Conservation (phyloP, 176 grass and related monocot species). For the Chloris gayana region DNA sequence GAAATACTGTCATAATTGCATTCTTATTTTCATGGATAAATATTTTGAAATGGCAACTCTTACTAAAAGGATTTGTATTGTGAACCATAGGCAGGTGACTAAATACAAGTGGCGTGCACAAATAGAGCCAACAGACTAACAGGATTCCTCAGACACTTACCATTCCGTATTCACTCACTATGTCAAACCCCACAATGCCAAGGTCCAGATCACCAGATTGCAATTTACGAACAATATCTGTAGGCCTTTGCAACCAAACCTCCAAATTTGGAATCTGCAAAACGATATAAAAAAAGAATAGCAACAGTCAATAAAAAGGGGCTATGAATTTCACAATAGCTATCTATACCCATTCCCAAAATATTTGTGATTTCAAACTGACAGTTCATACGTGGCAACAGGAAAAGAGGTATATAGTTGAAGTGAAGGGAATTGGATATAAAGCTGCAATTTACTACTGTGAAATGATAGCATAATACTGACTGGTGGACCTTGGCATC, state of each 20-base stretch:
- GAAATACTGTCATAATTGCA: neutral
- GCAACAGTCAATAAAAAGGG: slow-evolving; percentile 6
- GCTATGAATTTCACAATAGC: neutral
- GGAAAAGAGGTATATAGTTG: neutral
- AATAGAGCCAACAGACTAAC: slow-evolving; percentile 4
- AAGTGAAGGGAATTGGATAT: neutral
- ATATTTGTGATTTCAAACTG: slow-evolving; percentile 5
- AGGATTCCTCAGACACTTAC: slow-evolving; percentile 42
- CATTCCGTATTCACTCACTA: slow-evolving; percentile 74
- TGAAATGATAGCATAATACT: slow-evolving; percentile 2
- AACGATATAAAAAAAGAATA: neutral
- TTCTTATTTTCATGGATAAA: slow-evolving; percentile 5
- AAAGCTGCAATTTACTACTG: neutral
- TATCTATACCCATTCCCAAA: neutral
- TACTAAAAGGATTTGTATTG: neutral
- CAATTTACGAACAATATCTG: slow-evolving; percentile 89
- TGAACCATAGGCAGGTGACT: neutral
- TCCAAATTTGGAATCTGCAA: slow-evolving; percentile 86
- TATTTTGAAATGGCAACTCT: neutral
- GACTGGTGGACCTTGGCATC: neutral
- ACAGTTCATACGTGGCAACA: neutral
- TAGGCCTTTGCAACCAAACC: slow-evolving; percentile 98
- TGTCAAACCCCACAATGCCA: slow-evolving; percentile 90
- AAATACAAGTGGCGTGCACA: slow-evolving; percentile 7
- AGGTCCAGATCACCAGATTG: slow-evolving; percentile 87